Evolutionary conservation across 768 basidiomycete species (phyloP).

Genomic region (Suillus plorans): DNA sequence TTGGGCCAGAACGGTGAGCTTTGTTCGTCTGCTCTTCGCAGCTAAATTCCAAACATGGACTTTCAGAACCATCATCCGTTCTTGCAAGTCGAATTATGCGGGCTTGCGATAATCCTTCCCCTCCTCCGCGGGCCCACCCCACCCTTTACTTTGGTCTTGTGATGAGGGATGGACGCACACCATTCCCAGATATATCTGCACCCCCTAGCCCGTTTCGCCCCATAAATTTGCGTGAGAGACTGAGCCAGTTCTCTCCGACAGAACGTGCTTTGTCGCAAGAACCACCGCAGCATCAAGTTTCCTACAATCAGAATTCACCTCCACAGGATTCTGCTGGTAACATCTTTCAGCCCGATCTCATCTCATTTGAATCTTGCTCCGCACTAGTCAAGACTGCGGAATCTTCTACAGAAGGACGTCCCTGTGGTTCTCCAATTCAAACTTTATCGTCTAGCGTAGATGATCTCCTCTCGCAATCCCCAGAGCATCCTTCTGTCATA

Average conservation of each 20-base stretch:
- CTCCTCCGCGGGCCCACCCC: constrained; percentile 42
- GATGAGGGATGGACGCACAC: constrained; percentile 19
- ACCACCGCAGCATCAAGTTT: background rate
- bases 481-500: constrained; percentile 9
- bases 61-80: constrained; percentile 62
- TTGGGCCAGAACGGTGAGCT: constrained; percentile 46
- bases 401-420: constrained; percentile 1
- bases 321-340: constrained; percentile 7
- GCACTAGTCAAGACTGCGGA: constrained; percentile 19
- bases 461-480: constrained; percentile 24
- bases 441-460: constrained; percentile 20
- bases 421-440: constrained; percentile 8
- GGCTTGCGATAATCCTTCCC: constrained; percentile 77
- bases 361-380: constrained; percentile 45
- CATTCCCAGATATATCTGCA: constrained; percentile 12
- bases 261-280: constrained; percentile 6
- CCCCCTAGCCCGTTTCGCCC: constrained; percentile 34
- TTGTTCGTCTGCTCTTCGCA: constrained; percentile 4
- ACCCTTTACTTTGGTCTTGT: constrained; percentile 14
- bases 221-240: constrained; percentile 29
- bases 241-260: constrained; percentile 20
- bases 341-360: constrained; percentile 31
- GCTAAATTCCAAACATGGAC: constrained; percentile 10
- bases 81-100: constrained; percentile 65
- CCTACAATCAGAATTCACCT: background rate